A percentile compares a stretch with the other conserved stretches of the same genome.
phyloP scores from a whole-genome alignment of 1,284 basidiomycete species.

The Ustilago esculenta region DNA sequence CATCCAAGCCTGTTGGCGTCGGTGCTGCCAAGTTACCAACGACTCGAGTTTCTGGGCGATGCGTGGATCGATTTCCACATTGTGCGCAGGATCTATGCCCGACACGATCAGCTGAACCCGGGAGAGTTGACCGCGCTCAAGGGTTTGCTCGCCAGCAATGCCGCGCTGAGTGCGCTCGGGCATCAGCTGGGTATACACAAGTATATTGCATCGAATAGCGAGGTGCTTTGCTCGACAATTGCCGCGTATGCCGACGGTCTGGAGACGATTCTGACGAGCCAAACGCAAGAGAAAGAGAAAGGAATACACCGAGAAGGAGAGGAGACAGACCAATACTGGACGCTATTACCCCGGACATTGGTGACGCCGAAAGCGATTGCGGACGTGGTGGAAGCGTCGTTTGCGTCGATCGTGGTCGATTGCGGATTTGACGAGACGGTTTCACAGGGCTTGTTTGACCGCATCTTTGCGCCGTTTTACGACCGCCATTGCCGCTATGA shows the following conservation, averaged over 20 bases:
- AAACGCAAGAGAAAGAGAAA: background rate
- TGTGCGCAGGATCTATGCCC: constrained; percentile 8
- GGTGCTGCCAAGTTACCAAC: constrained; percentile 47
- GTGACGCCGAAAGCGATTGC: constrained; percentile 38
- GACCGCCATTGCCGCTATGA: constrained; percentile 19
- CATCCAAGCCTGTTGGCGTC: constrained; percentile 42
- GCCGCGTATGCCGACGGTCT: background rate
- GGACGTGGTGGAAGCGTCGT: constrained; percentile 46
- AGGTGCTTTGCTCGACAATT: constrained; percentile 7
- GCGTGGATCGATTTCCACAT: constrained; percentile 49
- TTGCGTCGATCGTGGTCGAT: constrained; percentile 53
- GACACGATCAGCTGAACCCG: constrained; percentile 21
- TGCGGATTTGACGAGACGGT: constrained; percentile 24
- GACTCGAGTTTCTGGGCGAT: constrained; percentile 59
- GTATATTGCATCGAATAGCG: constrained; percentile 20
- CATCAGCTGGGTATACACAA: constrained; percentile 13
- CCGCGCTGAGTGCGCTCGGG: constrained; percentile 31
- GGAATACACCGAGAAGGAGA: too few species aligned
- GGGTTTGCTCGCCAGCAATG: constrained; percentile 26
- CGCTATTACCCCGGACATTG: background rate
- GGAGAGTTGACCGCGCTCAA: constrained; percentile 48
- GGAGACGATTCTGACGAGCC: background rate
- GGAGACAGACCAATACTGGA: constrained; percentile 33
- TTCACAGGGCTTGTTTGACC: constrained; percentile 15
- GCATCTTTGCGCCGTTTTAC: constrained; percentile 35